Base-by-base conservation (phyloP, 768 basidiomycete genomes). In the Termitomyces sp. region DNA sequence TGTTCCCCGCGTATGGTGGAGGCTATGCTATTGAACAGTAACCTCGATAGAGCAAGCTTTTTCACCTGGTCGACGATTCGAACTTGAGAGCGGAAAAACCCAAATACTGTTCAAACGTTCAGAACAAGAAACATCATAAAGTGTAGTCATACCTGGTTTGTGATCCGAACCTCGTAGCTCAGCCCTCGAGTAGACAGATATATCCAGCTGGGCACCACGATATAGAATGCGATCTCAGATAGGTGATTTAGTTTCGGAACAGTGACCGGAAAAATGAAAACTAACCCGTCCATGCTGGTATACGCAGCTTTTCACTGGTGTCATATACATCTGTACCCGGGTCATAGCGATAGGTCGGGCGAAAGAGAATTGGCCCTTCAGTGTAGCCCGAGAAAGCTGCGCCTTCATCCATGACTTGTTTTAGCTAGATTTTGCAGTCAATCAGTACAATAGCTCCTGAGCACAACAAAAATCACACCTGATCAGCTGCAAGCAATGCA, bases 221-320 rank as follows among this genome's bases (percentile, higher is more conserved):
- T 88, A 95, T 57, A 99, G 69, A 8, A 99, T 85, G n/a, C 97
- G 91, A 76, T 99, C 97, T 94, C 54, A 20, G 15, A 49, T n/a
- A 26, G 16, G 29, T 36, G 24, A 29, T 18, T 13, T 26, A 34
- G 42, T 29, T 33, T 15, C 15, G 36, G 20, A 16, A 15, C n/a
- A 29, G 2, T 4, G 18, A 36, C 29, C 12, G 1, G 13, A 22
- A 12, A 26, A 26, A 15, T 29, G 31, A 39, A 53, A 39, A 62
- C 81, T 58, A 56, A 94, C 94, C 94, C 65, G 96, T 98, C 95
- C 95, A 98, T 18, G 96, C 93, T 5, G 97, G 97, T 67, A 97
- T 88, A 26, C 97, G 83, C 81, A 87, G 84, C 76, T 98, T 99
- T 72, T 98, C 97, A 68, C 92, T 91, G 15, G 92, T 90, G 70